Percentiles rank a stretch among this genome's conserved stretches.
phyloP scores from a whole-genome alignment of 495 filamentous ascomycete species.

The Talaromyces borbonicus region DNA sequence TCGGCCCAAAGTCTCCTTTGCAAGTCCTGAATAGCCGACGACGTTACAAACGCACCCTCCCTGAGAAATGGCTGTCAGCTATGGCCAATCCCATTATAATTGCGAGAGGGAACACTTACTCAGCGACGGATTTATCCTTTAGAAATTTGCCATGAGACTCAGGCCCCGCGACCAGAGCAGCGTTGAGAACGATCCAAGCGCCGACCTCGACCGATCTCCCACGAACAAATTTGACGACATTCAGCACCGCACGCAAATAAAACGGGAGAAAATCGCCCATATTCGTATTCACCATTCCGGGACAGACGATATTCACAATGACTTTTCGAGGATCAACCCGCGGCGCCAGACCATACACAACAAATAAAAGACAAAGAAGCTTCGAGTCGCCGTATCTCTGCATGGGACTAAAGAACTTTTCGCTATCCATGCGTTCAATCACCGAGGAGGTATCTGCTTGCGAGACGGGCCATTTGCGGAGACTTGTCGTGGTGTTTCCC shows the following conservation, averaged over 20 bases:
- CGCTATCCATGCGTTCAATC: slow-evolving; percentile 20
- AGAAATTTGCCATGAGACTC: slow-evolving; percentile 12
- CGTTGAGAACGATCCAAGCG: slow-evolving; percentile 11
- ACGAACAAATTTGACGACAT: slow-evolving; percentile 9
- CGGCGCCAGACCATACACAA: slow-evolving; percentile 19
- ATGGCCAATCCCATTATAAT: background rate
- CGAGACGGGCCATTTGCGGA: too few relatives aligned
- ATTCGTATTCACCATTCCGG: slow-evolving; percentile 13
- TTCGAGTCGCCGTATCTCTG: slow-evolving; percentile 22
- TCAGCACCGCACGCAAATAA: slow-evolving; percentile 3
- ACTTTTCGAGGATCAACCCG: slow-evolving; percentile 12
- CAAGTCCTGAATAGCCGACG: slow-evolving; percentile 5
- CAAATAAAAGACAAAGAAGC: slow-evolving; percentile 21
- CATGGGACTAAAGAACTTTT: slow-evolving; percentile 10
- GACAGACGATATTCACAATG: slow-evolving; percentile 18
- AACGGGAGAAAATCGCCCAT: slow-evolving; percentile 9
- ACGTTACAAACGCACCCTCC: slow-evolving; percentile 7
- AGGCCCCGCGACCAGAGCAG: slow-evolving; percentile 6
- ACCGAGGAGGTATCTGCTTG: too few relatives aligned
- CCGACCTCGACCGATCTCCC: slow-evolving; percentile 10
- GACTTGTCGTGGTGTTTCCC: too few relatives aligned
- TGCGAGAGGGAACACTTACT: slow-evolving; percentile 6
- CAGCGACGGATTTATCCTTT: slow-evolving; percentile 9
- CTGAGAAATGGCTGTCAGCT: slow-evolving; percentile 1
- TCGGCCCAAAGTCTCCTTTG: slow-evolving; percentile 11